Evolutionary conservation across 768 basidiomycete species (phyloP), one percentile per base, ranked within the genome.

Genomic region (Pulveroboletus sp.): DNA sequence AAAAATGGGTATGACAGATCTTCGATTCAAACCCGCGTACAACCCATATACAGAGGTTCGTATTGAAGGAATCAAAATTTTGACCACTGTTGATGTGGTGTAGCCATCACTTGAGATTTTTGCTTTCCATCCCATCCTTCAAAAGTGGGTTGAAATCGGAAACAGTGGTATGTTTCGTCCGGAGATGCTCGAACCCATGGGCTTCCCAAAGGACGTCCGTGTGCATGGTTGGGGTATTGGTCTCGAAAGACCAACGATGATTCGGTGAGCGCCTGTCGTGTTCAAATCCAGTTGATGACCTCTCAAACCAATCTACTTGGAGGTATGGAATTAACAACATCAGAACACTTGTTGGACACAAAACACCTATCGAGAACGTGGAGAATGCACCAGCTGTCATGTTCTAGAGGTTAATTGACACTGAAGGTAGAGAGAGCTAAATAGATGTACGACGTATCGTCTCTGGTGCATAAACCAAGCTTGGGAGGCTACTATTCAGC

Each of bases 91-190:
- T 51, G 48, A 34, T 47, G 49, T 49, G 43, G 32, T 50, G 20
- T 54, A 94, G 90, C 94, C 94, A 6, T 95, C 94, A 2, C 81
- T 98, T 38, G 97, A 99, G 72, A 95, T 99, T 52, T 99, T 97
- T 70, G 94, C 94, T 24, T 99, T 94, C 80, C 97, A 99, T 61
- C 91, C 94, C 33, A 81, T 85, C 69, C 79, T 98, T 33, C 76
- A 89, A 66, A 88, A 89, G 60, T 97, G 94, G 93, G 94, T 98
- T 31, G 95, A 97, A 69, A 92, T 98, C 27, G 95, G 95, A 31
- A 98, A 98, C 72, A 95, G 93, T 64, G 97, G 97, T 20, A 95
- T 99, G 90, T 99, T 99, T 84, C 83, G 97, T 29, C 97, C 97
- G 4, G 97, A 99, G 68, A 97, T 99, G 95, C 75, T 99, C 27